Evolutionary conservation across 371 early-diverging fungal species (phyloP), one percentile per base, ranked within the genome.

Genomic region (Sporodiniella umbellata): DNA sequence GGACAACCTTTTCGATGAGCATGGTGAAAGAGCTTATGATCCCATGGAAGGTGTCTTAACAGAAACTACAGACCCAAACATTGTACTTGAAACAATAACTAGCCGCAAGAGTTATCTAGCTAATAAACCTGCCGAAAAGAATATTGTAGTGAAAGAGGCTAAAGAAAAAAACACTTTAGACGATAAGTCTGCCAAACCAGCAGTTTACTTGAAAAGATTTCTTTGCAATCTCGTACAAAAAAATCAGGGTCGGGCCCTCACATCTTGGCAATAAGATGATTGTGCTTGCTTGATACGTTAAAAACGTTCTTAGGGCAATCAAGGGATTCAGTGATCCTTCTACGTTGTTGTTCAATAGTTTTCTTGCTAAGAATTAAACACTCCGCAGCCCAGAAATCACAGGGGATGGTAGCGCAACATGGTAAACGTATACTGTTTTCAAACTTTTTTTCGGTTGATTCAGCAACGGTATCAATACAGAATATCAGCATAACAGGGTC

Each of bases 311-410:
- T 38, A 38, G 39, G 39, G 18, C 39, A 38, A 38, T 38, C 39
- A 38, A 38, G 3, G 39, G 39, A 38, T 38, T 38, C 39, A 18
- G 39, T 38, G 39, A 38, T 38, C 39, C 39, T 38, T 38, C 39
- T 38, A 38, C 2, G 17, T 38, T 38, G 39, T 38, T 38, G 39
- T 38, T 38, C 17, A 31, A 31, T 31, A 1, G 31, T 31, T 31
- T 31, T 31, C 31, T 31, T 31, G 8, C 40, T 45, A 45, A 53
- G 30, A 47, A 47, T 47, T 25, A 28, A 35, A 25, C 54, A 54
- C 6, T 54, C 25, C 33, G 31, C 44, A 14, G 48, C 55, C 48
- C 33, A 54, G 31, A 31, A 31, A 31, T 31, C 42, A 18, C 42
- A 31, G 31, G 0, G 31, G 31, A 31, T 31, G 26, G 45, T 30